Evolutionary conservation across 192 early-diverging fungal genomes (phyloP).

Genomic region (Backusella macrospora): DNA sequence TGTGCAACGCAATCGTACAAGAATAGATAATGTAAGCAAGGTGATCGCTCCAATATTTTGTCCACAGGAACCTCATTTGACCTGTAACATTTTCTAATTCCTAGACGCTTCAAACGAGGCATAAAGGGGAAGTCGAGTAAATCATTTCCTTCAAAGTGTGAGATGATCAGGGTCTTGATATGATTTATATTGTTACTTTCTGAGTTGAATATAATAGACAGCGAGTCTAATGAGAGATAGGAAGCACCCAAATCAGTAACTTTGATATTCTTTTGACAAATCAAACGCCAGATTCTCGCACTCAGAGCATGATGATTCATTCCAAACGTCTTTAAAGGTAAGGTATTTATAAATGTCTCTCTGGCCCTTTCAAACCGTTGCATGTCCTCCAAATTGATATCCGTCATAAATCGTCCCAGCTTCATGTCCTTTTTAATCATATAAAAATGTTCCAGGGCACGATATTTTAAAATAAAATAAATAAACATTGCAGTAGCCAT

Average conservation of each 20-base stretch:
- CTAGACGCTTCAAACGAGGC: neutral
- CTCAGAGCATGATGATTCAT: neutral
- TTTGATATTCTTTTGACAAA: neutral
- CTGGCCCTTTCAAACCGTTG: neutral
- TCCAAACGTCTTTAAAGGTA: neutral
- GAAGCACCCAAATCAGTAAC: neutral
- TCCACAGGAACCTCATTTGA: neutral
- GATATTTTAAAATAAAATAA: neutral
- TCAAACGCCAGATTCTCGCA: neutral
- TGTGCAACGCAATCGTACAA: constrained; percentile 9
- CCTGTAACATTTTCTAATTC: neutral
- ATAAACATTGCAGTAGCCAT: neutral
- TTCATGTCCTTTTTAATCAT: neutral
- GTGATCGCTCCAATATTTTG: neutral
- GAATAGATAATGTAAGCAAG: neutral
- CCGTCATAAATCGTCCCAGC: neutral
- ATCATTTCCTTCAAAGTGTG: neutral
- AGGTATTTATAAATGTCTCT: neutral
- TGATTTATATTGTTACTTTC: neutral
- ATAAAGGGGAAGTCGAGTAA: neutral
- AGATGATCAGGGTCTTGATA: neutral
- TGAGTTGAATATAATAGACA: neutral
- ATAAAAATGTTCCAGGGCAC: neutral
- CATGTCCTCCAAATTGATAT: neutral
- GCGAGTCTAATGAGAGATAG: neutral